Conservation (phyloP, 2,329 filamentous ascomycete species). For the Pseudovirgaria hyperparasitica region DNA sequence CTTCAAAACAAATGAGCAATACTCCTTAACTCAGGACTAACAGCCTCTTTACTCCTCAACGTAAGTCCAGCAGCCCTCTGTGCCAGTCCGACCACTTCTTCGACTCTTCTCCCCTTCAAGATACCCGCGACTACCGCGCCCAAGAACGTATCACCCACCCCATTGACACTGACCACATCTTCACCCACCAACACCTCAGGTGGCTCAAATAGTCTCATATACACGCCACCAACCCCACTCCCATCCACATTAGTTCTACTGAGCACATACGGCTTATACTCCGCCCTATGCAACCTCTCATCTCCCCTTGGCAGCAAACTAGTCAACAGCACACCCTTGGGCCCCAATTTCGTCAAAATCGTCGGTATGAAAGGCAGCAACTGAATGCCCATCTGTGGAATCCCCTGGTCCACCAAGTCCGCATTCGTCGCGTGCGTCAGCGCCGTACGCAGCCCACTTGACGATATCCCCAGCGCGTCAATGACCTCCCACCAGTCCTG, state of each 20-base stretch:
- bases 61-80: slow-evolving; percentile 73
- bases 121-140: slow-evolving; percentile 74
- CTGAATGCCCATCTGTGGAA: slow-evolving; percentile 73
- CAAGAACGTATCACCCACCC: slow-evolving; percentile 85
- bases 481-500: slow-evolving; percentile 68
- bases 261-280: slow-evolving; percentile 58
- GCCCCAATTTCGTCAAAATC: slow-evolving; percentile 73
- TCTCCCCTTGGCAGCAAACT: slow-evolving; percentile 58
- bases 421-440: slow-evolving; percentile 56
- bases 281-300: slow-evolving; percentile 47
- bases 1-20: too few species aligned
- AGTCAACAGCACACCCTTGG: slow-evolving; percentile 62
- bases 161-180: slow-evolving; percentile 81
- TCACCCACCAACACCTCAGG: slow-evolving; percentile 45
- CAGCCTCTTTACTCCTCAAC: slow-evolving; percentile 60
- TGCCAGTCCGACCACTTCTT: slow-evolving; percentile 61
- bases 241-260: slow-evolving; percentile 42
- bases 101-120: slow-evolving; percentile 39
- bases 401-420: slow-evolving; percentile 61
- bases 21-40: slow-evolving; percentile 45
- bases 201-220: slow-evolving; percentile 61
- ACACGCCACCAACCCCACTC: slow-evolving; percentile 57
- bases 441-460: slow-evolving; percentile 54
- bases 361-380: slow-evolving; percentile 80
- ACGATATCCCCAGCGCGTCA: slow-evolving; percentile 63